Conservation (phyloP, 106 monocot genomes). For the Dendrobium chrysotoxum region DNA sequence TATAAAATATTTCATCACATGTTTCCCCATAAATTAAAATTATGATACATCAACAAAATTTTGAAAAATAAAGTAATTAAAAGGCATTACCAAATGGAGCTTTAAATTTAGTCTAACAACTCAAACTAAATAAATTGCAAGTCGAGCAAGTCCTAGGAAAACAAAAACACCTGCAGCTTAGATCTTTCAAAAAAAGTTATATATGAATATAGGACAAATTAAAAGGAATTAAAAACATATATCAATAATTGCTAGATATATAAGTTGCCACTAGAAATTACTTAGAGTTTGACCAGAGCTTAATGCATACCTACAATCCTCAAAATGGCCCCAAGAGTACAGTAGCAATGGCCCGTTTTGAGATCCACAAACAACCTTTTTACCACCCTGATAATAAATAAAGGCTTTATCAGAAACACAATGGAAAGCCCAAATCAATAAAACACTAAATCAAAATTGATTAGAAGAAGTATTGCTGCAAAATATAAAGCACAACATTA, state of each 20-base stretch:
- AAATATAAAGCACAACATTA: background rate
- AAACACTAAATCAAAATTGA: background rate
- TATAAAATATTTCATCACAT: background rate
- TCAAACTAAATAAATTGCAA: background rate
- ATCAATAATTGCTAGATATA: background rate
- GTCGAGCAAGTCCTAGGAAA: background rate
- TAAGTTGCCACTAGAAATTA: background rate
- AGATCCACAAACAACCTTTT: slow-evolving; percentile 91
- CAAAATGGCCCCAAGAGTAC: slow-evolving; percentile 89
- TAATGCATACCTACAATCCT: slow-evolving; percentile 77
- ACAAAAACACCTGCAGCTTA: background rate
- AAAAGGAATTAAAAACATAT: background rate
- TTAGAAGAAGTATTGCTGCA: background rate
- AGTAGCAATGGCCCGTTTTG: slow-evolving; percentile 74
- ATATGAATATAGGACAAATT: background rate
- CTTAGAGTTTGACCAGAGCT: background rate
- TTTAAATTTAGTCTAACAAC: background rate
- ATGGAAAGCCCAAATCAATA: background rate
- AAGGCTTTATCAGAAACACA: background rate
- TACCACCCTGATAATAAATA: slow-evolving; percentile 50
- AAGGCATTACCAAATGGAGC: background rate
- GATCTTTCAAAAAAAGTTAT: background rate
- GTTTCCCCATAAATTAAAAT: background rate
- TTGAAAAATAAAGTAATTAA: background rate
- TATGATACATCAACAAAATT: background rate